Evolutionary conservation across 208 protist genomes (phyloP).

Genomic region (Phytomonas sp.): DNA sequence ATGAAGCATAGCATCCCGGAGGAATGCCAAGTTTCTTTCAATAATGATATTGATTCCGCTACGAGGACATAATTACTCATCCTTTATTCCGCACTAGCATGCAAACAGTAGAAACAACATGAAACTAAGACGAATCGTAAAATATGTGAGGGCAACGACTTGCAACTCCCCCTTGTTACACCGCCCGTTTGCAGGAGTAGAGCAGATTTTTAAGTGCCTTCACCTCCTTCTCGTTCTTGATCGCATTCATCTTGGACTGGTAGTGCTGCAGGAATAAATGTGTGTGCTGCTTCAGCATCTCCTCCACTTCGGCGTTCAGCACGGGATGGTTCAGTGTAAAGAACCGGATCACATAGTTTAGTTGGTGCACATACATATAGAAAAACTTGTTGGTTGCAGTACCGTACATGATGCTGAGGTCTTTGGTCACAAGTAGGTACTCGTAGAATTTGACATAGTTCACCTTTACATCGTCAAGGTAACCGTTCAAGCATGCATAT

Average conservation of each 20-base stretch:
- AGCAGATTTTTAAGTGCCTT: slow-evolving; percentile 85
- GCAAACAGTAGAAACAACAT: background rate
- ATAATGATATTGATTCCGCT: background rate
- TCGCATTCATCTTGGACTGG: slow-evolving; percentile 84
- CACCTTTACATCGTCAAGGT: slow-evolving; percentile 83
- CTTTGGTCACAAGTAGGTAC: slow-evolving; percentile 81
- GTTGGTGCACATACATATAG: slow-evolving; percentile 80
- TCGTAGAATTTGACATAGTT: slow-evolving; percentile 87
- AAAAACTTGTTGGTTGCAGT: slow-evolving; percentile 84
- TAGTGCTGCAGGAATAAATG: slow-evolving; percentile 78
- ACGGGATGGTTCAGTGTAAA: slow-evolving; percentile 74
- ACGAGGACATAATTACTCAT: background rate
- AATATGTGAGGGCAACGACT: background rate
- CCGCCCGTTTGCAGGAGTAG: slow-evolving; percentile 84
- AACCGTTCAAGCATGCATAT: slow-evolving; percentile 75
- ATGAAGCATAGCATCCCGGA: too few relatives aligned
- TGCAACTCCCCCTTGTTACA: slow-evolving; percentile 26
- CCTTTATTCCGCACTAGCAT: background rate
- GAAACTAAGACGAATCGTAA: background rate
- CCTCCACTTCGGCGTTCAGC: slow-evolving; percentile 65
- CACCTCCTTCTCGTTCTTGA: slow-evolving; percentile 84
- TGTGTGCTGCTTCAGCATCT: slow-evolving; percentile 82
- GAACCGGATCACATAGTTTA: slow-evolving; percentile 79
- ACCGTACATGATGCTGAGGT: slow-evolving; percentile 78
- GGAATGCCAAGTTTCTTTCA: too few relatives aligned